Evolutionary conservation across 345 rosid genomes (phyloP), one percentile per base, ranked within the genome.

Genomic region (Brassica juncea): DNA sequence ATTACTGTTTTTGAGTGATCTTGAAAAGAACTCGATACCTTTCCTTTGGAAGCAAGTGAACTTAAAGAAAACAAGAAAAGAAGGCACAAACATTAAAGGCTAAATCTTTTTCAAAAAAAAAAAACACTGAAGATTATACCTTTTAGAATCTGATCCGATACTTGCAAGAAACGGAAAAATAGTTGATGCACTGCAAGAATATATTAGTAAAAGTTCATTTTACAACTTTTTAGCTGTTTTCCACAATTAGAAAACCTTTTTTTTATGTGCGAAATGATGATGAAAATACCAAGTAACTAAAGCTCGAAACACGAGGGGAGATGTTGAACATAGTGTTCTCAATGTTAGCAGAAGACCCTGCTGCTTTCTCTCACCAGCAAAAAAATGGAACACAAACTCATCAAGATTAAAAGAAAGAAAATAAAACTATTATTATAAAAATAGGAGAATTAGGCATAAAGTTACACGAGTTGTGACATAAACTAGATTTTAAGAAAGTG

Each of bases 1-100:
- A 72, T 72, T 57, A 72, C 72, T 78, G 67, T 64, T 39, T 4
- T 75, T 75, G 60, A 76, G 73, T 76, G 73, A 39, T 68, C 60
- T 44, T 76, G 72, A 37, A 4, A 30, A 60, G 28, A 27, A 61
- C 32, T 80, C 37, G 71, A 69, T 80, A 80, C 75, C 79, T 80
- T 80, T 80, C 75, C 83, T 80, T 74, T 74, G 2, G 37, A 54
- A 70, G 54, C 75, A 80, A 80, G 83, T 68, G 74, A 74, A 62
- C 73, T 12, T 25, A 6, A 62, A 30, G 1, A 73, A 47, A 54
- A 7, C 23, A 25, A 16, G 14, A 23, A 60, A 49, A 61, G 12
- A 6, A n/a, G n/a, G 59, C 10, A 72, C 31, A 66, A 66, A 44
- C 62, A 78, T 6, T n/a, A 19, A 19, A 19, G 19, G 19, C 19